Evolutionary conservation across 2,329 filamentous ascomycete species (phyloP).

Genomic region (Lachnum nothofagi): DNA sequence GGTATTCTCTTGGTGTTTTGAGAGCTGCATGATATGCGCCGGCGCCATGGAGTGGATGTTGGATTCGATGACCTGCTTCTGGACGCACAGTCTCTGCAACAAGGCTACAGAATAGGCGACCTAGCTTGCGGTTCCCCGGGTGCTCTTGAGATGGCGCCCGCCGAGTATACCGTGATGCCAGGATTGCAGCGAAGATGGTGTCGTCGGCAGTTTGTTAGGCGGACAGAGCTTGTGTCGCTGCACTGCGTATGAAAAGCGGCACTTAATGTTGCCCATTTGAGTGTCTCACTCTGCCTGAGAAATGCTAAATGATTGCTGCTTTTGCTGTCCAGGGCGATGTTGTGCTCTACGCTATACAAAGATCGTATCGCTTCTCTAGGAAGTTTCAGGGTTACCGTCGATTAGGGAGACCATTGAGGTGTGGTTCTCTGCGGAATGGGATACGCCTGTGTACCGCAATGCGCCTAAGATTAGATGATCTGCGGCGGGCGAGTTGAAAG

Average conservation of each 20-base stretch:
- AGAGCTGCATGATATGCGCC: slow-evolving; percentile 1
- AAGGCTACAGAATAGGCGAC: background rate
- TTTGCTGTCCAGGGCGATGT: background rate
- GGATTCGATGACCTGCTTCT: background rate
- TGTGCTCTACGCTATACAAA: background rate
- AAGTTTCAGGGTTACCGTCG: slow-evolving; percentile 4
- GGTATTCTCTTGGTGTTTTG: background rate
- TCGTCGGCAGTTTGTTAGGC: background rate
- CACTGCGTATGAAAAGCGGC: no score
- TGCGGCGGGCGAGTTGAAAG: slow-evolving; percentile 12
- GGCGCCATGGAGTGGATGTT: background rate
- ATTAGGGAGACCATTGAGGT: background rate
- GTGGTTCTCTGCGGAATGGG: background rate
- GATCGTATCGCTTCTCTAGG: slow-evolving; percentile 3
- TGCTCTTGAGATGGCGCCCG: background rate
- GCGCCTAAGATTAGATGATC: slow-evolving; percentile 7
- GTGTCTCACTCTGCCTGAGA: no score
- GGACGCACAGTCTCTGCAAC: background rate
- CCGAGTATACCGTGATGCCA: background rate
- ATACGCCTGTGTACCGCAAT: slow-evolving; percentile 5
- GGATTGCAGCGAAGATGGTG: background rate
- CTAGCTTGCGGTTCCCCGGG: background rate
- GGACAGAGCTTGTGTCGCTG: background rate
- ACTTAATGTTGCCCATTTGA: no score
- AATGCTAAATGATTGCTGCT: no score